These are phyloP conservation scores for Phytopythium litorale DNA, from an alignment of 352 stramenopile genomes.

Conservation along the genomic window DNA sequence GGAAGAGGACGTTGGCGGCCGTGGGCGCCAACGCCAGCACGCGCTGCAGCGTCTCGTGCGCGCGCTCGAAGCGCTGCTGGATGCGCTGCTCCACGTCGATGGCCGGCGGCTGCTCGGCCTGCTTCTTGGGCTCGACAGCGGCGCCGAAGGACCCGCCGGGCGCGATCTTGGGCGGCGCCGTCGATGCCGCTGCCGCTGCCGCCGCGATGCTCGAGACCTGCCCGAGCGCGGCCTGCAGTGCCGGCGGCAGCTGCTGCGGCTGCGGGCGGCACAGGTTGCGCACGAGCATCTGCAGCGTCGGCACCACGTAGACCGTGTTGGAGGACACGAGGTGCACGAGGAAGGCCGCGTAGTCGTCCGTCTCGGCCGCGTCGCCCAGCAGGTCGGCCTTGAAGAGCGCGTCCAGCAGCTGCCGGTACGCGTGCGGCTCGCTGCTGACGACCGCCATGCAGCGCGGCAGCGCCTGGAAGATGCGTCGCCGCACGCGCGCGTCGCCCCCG, in stretches of 20 bases:
- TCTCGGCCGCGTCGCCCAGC: constrained; percentile 44
- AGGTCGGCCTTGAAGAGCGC: constrained; percentile 83
- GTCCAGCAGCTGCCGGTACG: constrained; percentile 69
- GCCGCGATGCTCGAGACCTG: background rate
- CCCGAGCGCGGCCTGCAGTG: constrained; percentile 18
- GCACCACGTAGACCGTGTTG: constrained; percentile 79
- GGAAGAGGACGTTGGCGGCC: constrained; percentile 74
- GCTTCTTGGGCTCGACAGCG: constrained; percentile 9
- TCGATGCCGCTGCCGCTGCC: background rate
- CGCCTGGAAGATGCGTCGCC: constrained; percentile 71
- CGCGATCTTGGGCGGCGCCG: constrained; percentile 20
- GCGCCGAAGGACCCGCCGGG: constrained; percentile 44
- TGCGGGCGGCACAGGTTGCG: constrained; percentile 62
- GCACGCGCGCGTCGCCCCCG: constrained; percentile 31
- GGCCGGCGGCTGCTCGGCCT: constrained; percentile 6
- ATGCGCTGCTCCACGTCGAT: constrained; percentile 51
- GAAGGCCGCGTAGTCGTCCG: constrained; percentile 67
- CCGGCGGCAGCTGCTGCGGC: constrained; percentile 37
- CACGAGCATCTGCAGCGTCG: constrained; percentile 80
- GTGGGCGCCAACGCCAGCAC: constrained; percentile 72
- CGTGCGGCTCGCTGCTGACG: constrained; percentile 63
- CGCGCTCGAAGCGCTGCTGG: constrained; percentile 48
- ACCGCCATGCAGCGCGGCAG: constrained; percentile 74
- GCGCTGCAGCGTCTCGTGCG: constrained; percentile 57
- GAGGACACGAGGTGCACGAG: constrained; percentile 79